A percentile compares a stretch with the other conserved stretches of the same genome.
phyloP scores from a whole-genome alignment of 495 filamentous ascomycete genomes.

The Clavariopsis aquatica region DNA sequence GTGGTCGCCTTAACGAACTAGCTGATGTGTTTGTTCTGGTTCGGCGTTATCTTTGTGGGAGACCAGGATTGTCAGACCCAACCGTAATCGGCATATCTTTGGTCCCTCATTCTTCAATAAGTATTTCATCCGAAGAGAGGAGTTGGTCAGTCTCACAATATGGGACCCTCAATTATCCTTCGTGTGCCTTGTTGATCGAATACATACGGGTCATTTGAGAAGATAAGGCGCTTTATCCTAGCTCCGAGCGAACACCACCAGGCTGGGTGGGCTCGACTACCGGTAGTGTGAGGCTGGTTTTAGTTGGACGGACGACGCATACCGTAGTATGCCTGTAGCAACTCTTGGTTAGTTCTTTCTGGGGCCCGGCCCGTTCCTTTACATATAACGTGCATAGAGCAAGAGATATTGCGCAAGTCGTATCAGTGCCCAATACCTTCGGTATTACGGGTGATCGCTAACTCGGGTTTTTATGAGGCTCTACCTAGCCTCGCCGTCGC shows the following conservation, averaged over 20 bases:
- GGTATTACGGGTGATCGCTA: background rate
- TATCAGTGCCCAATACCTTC: background rate
- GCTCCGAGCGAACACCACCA: too few relatives aligned
- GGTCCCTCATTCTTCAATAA: background rate
- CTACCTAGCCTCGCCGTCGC: background rate
- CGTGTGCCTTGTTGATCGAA: too few relatives aligned
- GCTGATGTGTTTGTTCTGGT: too few relatives aligned
- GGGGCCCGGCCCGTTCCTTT: background rate
- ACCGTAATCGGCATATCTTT: background rate
- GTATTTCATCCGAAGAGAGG: background rate
- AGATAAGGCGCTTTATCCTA: too few relatives aligned
- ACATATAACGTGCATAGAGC: background rate
- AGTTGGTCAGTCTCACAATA: background rate
- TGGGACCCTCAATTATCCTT: background rate
- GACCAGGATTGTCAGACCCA: background rate
- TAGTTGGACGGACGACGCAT: too few relatives aligned
- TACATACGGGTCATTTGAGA: too few relatives aligned
- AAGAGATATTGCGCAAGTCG: too few relatives aligned
- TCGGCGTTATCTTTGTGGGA: background rate
- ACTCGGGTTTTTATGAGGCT: background rate
- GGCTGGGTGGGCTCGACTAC: too few relatives aligned
- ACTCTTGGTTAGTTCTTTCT: too few relatives aligned
- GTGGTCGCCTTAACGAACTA: too few relatives aligned
- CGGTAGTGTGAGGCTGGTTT: too few relatives aligned
- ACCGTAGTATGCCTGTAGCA: too few relatives aligned